Percentiles rank a stretch among this genome's conserved stretches.
Evolutionary conservation across 345 rosid species (phyloP).

Genomic region (Sonneratia caseolaris): DNA sequence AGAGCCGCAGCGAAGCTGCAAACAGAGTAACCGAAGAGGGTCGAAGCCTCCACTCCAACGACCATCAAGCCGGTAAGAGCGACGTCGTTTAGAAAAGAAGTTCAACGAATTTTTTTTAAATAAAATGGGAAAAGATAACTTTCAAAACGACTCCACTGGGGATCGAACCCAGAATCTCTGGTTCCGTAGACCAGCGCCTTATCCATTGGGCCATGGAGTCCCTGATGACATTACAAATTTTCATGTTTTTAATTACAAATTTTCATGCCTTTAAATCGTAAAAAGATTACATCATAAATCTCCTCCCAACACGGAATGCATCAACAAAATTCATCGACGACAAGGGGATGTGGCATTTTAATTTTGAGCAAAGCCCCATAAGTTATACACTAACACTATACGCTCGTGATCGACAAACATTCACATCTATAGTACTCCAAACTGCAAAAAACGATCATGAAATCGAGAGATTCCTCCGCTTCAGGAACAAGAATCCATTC

Average conservation of each 20-base stretch:
- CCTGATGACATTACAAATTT: too few relatives aligned
- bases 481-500: slow-evolving; percentile 55
- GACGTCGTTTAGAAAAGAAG: too few relatives aligned
- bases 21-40: too few relatives aligned
- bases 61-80: too few relatives aligned
- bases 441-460: slow-evolving; percentile 29
- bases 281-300: too few relatives aligned
- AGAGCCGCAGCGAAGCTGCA: too few relatives aligned
- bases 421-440: not conserved
- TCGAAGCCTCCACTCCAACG: too few relatives aligned
- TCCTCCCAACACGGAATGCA: not conserved
- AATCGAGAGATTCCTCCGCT: slow-evolving; percentile 63
- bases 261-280: too few relatives aligned
- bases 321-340: not conserved
- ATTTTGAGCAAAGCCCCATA: not conserved
- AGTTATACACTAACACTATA: slow-evolving; percentile 13
- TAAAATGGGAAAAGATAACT: too few relatives aligned
- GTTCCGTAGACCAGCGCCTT: slow-evolving; percentile 92
- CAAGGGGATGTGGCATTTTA: not conserved
- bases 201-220: slow-evolving; percentile 84
- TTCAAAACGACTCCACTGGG: slow-evolving; percentile 52
- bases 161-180: slow-evolving; percentile 82
- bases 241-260: too few relatives aligned
- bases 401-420: slow-evolving; percentile 9
- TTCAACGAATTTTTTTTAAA: too few relatives aligned